Evolutionary conservation across 2,329 filamentous ascomycete species (phyloP).

Genomic region (Nemania sp.): DNA sequence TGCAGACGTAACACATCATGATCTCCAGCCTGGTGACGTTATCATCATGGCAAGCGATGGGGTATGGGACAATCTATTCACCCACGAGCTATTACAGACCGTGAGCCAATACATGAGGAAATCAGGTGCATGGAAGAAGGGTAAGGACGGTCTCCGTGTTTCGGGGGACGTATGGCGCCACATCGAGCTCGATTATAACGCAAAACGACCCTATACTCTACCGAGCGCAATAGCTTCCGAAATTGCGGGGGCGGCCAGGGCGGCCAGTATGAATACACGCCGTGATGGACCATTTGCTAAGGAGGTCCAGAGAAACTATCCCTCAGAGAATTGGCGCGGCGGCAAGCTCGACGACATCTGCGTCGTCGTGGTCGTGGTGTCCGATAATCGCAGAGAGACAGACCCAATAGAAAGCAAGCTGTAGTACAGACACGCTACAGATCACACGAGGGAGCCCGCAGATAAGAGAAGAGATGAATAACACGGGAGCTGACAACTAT

Average conservation of each 20-base stretch:
- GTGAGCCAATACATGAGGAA: constrained; percentile 76
- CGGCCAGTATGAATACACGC: constrained; percentile 78
- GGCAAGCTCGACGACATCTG: constrained; percentile 97
- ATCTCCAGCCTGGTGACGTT: constrained; percentile 86
- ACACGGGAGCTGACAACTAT: neutral
- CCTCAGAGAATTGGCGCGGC: constrained; percentile 82
- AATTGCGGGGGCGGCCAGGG: constrained; percentile 80
- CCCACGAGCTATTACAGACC: constrained; percentile 83
- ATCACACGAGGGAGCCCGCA: neutral
- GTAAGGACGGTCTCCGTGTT: constrained; percentile 64
- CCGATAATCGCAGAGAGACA: constrained; percentile 56
- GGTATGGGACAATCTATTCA: constrained; percentile 92
- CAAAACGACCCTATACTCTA: constrained; percentile 54
- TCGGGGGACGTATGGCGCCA: constrained; percentile 60
- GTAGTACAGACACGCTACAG: constrained; percentile 14
- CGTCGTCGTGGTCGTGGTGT: constrained; percentile 77
- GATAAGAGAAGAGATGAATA: neutral
- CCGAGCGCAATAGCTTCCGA: constrained; percentile 79
- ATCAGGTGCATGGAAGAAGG: constrained; percentile 72
- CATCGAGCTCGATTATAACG: constrained; percentile 42
- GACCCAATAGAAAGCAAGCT: constrained; percentile 35
- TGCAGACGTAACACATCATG: constrained; percentile 76
- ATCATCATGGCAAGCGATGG: constrained; percentile 94
- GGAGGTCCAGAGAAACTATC: constrained; percentile 86
- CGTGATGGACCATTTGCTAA: constrained; percentile 92